Base-by-base conservation (phyloP, 306 rosid genomes). In the Adenanthera pavonina region DNA sequence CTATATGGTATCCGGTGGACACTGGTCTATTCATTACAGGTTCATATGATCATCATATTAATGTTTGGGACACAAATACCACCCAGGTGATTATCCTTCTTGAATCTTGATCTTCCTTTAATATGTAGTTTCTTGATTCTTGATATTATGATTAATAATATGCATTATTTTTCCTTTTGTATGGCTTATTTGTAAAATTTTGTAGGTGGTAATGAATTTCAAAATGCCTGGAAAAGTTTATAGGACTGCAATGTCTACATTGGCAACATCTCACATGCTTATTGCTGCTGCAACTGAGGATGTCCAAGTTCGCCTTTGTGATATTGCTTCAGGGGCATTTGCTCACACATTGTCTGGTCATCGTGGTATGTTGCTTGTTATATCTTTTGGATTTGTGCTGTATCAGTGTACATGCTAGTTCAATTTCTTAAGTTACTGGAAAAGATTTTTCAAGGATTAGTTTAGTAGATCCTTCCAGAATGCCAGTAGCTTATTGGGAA, bases 271-370 rank as follows among this genome's bases (percentile, higher is more conserved):
- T 33, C 97, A 95, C 83, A 95, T 87, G 94, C 89, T 95, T 49
- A 87, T 95, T 67, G 99, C 97, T 44, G 94, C 92, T 54, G 98
- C 88, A 51, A 92, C 99, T n/a, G 96, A 93, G 81, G 99, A 95
- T 84, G 99, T 95, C 9, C 99, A 95, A 75, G 99, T 95, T 75
- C 97, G 98, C 72, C 98, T 95, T 52, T 95, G 99, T 83, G 98
- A 95, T 89, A 91, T 95, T 80, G 83, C 97, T 79, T 90, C 99
- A 0, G 99, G 99, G 48, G 97, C 97, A 38, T 92, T 92, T 83
- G 82, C 96, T 90, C 97, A 95, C 80, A 95, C 97, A 19, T 80
- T 93, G 75, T 95, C 99, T 30, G 99, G 98, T 70, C 99, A 95
- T 64, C 97, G 97, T 15, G 98, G 98, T 95, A 85, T 86, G 89